phyloP scores from a whole-genome alignment of 768 basidiomycete species.

The Coprinopsis marcescibilis region DNA sequence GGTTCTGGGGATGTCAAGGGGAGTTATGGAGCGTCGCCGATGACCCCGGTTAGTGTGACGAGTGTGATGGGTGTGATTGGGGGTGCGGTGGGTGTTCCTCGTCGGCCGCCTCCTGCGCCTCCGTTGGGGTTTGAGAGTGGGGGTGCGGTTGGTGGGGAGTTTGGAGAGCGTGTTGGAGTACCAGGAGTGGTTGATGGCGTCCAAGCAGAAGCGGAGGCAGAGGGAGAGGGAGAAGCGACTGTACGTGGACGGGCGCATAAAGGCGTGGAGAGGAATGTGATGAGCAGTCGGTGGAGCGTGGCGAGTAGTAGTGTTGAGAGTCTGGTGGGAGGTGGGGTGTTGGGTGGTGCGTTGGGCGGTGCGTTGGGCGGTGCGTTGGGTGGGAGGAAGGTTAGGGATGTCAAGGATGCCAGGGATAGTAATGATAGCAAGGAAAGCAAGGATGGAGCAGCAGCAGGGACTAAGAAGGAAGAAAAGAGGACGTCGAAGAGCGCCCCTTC shows the following conservation, averaged over 20 bases:
- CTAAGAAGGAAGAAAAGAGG: constrained; percentile 1
- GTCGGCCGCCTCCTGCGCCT: background rate
- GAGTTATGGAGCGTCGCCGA: no score
- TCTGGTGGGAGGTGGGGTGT: no score
- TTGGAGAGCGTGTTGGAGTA: background rate
- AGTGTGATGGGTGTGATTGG: background rate
- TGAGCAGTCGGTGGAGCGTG: background rate
- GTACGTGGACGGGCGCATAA: background rate
- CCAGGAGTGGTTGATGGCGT: background rate
- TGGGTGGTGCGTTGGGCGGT: no score
- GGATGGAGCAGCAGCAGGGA: constrained; percentile 2
- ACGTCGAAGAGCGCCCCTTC: constrained; percentile 2
- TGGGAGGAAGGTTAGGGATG: no score
- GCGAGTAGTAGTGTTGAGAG: constrained; percentile 2
- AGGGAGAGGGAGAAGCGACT: background rate
- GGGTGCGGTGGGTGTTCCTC: background rate
- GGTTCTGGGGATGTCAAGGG: no score
- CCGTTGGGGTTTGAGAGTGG: background rate
- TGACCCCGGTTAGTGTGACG: no score
- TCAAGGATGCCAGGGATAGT: no score
- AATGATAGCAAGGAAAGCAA: no score
- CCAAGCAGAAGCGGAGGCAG: background rate
- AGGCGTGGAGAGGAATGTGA: background rate
- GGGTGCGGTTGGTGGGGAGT: background rate
- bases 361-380: no score